A percentile compares a stretch with the other conserved stretches of the same genome.
Conservation (phyloP, 73 alveolate genomes). For the Symbiodinium natans region DNA sequence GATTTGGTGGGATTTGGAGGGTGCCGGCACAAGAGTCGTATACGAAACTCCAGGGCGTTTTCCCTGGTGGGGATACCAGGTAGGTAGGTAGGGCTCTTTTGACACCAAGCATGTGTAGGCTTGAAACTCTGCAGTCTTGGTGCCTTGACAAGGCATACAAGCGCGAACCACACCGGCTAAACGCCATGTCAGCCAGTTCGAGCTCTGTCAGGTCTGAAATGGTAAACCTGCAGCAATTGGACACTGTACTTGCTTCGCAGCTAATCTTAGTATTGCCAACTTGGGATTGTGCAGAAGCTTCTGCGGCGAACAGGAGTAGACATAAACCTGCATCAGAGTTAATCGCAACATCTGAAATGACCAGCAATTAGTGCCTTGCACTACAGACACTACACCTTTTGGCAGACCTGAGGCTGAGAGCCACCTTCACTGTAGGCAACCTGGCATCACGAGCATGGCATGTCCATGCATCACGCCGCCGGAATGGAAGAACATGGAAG, state of each 20-base stretch:
- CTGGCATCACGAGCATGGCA: neutral
- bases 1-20: no score
- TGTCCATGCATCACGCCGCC: no score
- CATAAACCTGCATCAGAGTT: conserved; percentile 17
- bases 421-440: conserved; percentile 82
- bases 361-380: neutral
- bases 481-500: no score
- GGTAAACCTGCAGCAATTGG: conserved; percentile 23
- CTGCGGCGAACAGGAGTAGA: conserved; percentile 50
- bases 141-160: conserved; percentile 63
- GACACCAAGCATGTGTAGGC: neutral
- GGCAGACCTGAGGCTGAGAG: conserved; percentile 55
- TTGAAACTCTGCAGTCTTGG: neutral
- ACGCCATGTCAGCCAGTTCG: conserved; percentile 90
- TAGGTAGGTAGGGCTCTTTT: no score
- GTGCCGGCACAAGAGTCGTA: no score
- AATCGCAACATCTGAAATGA: neutral
- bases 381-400: neutral
- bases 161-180: conserved; percentile 78
- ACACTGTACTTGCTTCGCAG: neutral
- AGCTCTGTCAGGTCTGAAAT: conserved; percentile 38
- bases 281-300: conserved; percentile 29
- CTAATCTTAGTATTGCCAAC: neutral
- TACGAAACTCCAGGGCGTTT: no score
- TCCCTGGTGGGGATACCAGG: no score